phyloP scores from a whole-genome alignment of 352 stramenopile genomes.

The Phytopythium litorale region DNA sequence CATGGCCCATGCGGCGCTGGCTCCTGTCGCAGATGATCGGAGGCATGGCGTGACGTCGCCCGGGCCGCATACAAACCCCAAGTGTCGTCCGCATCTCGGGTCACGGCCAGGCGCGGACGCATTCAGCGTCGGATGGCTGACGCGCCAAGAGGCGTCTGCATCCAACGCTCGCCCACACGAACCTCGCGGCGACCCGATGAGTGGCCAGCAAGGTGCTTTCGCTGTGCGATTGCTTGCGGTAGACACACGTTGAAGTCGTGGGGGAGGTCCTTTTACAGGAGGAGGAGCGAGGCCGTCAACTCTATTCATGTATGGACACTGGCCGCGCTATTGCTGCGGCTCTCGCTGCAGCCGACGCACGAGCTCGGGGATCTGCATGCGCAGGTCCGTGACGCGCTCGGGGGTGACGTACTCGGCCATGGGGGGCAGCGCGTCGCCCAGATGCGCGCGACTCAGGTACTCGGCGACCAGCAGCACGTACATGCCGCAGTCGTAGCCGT shows the following conservation, averaged over 20 bases:
- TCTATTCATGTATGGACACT: no score
- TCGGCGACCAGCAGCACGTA: slow-evolving; percentile 71
- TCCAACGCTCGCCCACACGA: background rate
- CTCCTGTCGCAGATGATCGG: no score
- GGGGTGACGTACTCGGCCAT: slow-evolving; percentile 54
- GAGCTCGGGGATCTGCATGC: slow-evolving; percentile 43
- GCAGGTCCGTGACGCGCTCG: slow-evolving; percentile 37
- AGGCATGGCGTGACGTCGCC: background rate
- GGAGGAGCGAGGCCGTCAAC: no score
- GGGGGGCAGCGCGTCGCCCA: slow-evolving; percentile 1
- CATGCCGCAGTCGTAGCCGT: slow-evolving; percentile 81
- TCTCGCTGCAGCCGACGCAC: slow-evolving; percentile 22
- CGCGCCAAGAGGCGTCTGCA: background rate
- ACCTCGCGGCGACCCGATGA: background rate
- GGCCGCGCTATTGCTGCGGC: slow-evolving; percentile 1
- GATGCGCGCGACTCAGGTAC: slow-evolving; percentile 40
- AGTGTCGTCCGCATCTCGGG: background rate
- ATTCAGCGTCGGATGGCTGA: background rate
- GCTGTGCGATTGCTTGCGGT: no score
- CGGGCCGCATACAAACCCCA: background rate
- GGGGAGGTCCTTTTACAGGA: no score
- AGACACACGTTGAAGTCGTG: no score
- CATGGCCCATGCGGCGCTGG: background rate
- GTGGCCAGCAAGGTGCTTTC: background rate
- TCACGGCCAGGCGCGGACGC: background rate